phyloP scores from a whole-genome alignment of 2,329 filamentous ascomycete species.

The Hypoxylon sp. region DNA sequence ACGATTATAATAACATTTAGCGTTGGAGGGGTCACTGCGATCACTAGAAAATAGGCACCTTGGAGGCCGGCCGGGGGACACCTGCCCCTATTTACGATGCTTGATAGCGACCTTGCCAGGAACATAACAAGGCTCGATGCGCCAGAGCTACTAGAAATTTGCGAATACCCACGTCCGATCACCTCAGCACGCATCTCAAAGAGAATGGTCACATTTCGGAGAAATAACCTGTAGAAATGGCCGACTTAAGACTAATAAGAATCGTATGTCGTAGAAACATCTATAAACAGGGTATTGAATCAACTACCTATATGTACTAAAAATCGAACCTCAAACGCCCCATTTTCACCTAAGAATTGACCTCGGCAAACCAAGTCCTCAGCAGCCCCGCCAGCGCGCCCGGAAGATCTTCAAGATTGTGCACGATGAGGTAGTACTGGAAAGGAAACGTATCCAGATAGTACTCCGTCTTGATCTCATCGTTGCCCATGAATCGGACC shows the following conservation, averaged over 20 bases:
- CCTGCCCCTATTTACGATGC: neutral
- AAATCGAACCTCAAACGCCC: neutral
- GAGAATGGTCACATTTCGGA: neutral
- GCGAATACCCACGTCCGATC: too few relatives aligned
- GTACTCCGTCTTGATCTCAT: slow-evolving; percentile 83
- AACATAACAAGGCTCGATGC: neutral
- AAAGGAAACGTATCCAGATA: slow-evolving; percentile 98
- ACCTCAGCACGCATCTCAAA: too few relatives aligned
- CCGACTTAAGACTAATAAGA: neutral
- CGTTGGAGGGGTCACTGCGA: neutral
- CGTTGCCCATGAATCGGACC: slow-evolving; percentile 77
- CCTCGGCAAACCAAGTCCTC: slow-evolving; percentile 93
- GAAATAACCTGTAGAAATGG: too few relatives aligned
- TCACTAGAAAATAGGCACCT: neutral
- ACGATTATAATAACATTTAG: neutral
- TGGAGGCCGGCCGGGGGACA: too few relatives aligned
- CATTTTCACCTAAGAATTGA: slow-evolving; percentile 55
- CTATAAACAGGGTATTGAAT: slow-evolving; percentile 4
- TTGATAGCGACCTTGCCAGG: neutral
- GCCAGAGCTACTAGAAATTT: neutral
- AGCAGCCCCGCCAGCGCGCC: slow-evolving; percentile 87
- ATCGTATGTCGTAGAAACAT: neutral
- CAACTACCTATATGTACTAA: slow-evolving; percentile 1
- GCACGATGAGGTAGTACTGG: slow-evolving; percentile 94
- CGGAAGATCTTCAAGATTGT: slow-evolving; percentile 91